A percentile compares a stretch with the other conserved stretches of the same genome.
These are phyloP conservation scores for Hanseniaspora guilliermondii DNA, from an alignment of 805 yeast genomes.

Conservation along the genomic window DNA sequence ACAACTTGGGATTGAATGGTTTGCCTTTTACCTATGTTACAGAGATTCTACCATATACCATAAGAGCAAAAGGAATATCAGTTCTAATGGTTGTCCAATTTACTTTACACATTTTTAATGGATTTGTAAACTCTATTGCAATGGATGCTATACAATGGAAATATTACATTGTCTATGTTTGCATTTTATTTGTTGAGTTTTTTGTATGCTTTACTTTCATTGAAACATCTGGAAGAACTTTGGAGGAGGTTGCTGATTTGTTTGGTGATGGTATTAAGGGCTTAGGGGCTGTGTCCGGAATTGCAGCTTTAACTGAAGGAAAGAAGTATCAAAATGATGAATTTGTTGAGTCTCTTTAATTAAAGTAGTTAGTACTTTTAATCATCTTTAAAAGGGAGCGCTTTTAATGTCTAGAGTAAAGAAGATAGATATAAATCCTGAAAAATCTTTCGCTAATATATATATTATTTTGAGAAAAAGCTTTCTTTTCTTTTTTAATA, in stretches of 20 bases:
- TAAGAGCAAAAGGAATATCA: conserved; percentile 25
- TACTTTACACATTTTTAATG: conserved; percentile 24
- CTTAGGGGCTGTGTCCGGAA: conserved; percentile 7
- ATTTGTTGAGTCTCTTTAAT: not conserved
- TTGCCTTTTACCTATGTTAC: conserved; percentile 36
- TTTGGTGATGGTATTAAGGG: conserved; percentile 23
- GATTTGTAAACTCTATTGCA: conserved; percentile 30
- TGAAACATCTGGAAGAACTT: conserved; percentile 30
- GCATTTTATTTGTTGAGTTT: conserved; percentile 24
- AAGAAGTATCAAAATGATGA: not conserved
- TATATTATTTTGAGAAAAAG: too few species aligned
- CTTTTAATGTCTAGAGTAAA: too few species aligned
- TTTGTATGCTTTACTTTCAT: conserved; percentile 26
- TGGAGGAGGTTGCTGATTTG: conserved; percentile 30
- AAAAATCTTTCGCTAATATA: too few species aligned
- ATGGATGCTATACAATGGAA: conserved; percentile 29
- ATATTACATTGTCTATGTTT: conserved; percentile 28
- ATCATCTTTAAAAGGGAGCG: too few species aligned
- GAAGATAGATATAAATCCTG: too few species aligned
- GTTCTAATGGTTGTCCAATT: conserved; percentile 20
- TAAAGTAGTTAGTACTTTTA: not conserved
- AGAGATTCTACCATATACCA: conserved; percentile 29
- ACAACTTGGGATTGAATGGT: conserved; percentile 34
- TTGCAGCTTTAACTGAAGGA: conserved; percentile 9
- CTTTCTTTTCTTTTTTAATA: too few species aligned